These are phyloP conservation scores for Myxozyma neotropica DNA, from an alignment of 805 yeast genomes.

Conservation along the genomic window DNA sequence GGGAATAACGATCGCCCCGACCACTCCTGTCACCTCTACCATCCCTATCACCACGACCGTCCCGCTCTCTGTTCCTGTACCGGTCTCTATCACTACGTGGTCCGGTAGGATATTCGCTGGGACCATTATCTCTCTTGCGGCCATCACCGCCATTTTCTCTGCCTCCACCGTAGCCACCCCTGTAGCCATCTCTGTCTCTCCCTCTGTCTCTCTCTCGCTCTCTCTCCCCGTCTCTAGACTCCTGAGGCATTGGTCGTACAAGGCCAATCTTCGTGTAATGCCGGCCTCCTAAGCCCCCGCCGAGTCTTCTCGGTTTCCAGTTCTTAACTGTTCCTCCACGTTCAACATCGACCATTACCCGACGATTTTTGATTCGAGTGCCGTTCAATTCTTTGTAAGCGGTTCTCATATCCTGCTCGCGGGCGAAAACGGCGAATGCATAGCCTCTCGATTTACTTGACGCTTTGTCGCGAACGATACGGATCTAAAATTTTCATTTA, in stretches of 20 bases:
- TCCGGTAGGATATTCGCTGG: conserved; percentile 31
- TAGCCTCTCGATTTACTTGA: conserved; percentile 71
- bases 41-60: conserved; percentile 15
- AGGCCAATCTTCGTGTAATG: conserved; percentile 51
- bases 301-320: conserved; percentile 55
- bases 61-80: conserved; percentile 27
- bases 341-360: conserved; percentile 49
- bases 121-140: conserved; percentile 27
- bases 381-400: conserved; percentile 67
- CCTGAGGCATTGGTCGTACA: conserved; percentile 24
- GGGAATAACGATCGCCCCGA: conserved; percentile 17
- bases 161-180: conserved; percentile 31
- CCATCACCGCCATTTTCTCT: conserved; percentile 36
- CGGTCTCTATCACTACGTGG: conserved; percentile 28
- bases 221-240: conserved; percentile 25
- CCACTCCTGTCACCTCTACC: conserved; percentile 16
- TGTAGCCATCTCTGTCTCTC: conserved; percentile 17
- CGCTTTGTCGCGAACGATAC: conserved; percentile 59
- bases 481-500: conserved; percentile 37
- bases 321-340: conserved; percentile 44
- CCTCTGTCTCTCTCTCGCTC: conserved; percentile 26
- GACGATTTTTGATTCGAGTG: conserved; percentile 53
- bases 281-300: conserved; percentile 94
- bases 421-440: conserved; percentile 74
- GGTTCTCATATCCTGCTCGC: conserved; percentile 58